Base-by-base conservation (phyloP, 768 basidiomycete species). In the Sarcomyxa edulis region DNA sequence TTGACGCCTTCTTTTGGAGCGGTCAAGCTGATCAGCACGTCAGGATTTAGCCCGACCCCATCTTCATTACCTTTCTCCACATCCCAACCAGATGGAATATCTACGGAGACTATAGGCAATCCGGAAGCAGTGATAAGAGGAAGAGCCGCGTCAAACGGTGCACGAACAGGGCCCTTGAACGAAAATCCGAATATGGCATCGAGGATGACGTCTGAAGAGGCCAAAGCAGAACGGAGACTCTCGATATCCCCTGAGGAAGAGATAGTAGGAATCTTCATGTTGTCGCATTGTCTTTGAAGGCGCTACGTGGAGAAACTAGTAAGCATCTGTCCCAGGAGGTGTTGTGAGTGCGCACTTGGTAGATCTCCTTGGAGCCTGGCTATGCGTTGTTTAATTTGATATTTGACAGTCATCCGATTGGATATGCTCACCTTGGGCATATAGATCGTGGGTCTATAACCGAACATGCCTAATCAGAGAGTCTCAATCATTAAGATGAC, bases 161-260 rank as follows among this genome's bases (percentile, higher is more conserved):
- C 61, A 8, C 96, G 84, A 5, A 93, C 73, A 24, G 96, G 94
- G 0, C 86, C 84, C 42, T 84, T 72, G 76, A 98, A 99, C 1
- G 94, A 97, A 66, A 99, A 98, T 4, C 95, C 96, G 50, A 99
- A 99, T 41, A 99, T 86, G 4, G 94, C 91, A 54, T 99, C 96
- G 38, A 99, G 69, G 14, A 98, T 74, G 29, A 96, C 80, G 58
- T 96, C 88, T 4, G 78, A 76, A 21, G 72, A 66, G 6, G 65
- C 52, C 25, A 86, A 67, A 5, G 74, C 73, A 29, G 62, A 54
- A 32, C 62, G 56, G 14, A 87, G 70, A 23, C 66, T 48, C 14
- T 69, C 64, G 11, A 59, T 48, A 15, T 74, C 71, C 26, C 56
- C 62, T 4, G 73, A 66, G 6, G 72, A 66, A 2, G 73, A 65